Conservation (phyloP, 2,329 filamentous ascomycete genomes). For the Teratosphaeria zuluensis region DNA sequence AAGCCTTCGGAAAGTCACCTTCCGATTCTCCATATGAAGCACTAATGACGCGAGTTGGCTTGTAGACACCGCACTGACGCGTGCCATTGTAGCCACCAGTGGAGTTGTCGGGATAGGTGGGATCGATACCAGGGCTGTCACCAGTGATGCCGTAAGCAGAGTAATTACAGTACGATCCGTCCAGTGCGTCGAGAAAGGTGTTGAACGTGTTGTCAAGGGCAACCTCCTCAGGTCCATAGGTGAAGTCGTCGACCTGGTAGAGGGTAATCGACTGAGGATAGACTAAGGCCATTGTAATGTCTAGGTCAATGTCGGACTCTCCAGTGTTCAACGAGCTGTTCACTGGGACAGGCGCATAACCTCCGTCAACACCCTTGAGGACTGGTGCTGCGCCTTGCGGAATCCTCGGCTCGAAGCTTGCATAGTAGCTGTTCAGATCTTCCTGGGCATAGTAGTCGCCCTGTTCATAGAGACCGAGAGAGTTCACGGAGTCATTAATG, state of each 20-base stretch:
- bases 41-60: conserved; percentile 44
- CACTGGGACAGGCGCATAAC: background rate
- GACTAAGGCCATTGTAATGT: conserved; percentile 1
- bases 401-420: background rate
- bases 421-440: background rate
- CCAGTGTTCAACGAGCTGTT: background rate
- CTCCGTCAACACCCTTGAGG: background rate
- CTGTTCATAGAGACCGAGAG: conserved; percentile 1
- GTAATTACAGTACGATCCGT: conserved; percentile 14
- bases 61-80: conserved; percentile 38
- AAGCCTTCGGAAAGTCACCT: conserved; percentile 40
- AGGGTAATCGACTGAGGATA: conserved; percentile 14
- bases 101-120: background rate
- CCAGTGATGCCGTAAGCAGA: conserved; percentile 11
- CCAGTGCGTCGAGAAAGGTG: conserved; percentile 12
- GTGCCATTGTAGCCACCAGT: conserved; percentile 34
- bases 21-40: conserved; percentile 49
- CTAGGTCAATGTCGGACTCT: background rate
- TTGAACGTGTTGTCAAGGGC: conserved; percentile 7
- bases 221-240: background rate
- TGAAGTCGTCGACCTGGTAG: conserved; percentile 14
- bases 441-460: background rate
- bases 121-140: conserved; percentile 4
- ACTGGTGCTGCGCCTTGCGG: background rate
- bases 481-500: conserved; percentile 1